Evolutionary conservation across 1,284 basidiomycete genomes (phyloP).

Genomic region (Rhodotorula sp.): DNA sequence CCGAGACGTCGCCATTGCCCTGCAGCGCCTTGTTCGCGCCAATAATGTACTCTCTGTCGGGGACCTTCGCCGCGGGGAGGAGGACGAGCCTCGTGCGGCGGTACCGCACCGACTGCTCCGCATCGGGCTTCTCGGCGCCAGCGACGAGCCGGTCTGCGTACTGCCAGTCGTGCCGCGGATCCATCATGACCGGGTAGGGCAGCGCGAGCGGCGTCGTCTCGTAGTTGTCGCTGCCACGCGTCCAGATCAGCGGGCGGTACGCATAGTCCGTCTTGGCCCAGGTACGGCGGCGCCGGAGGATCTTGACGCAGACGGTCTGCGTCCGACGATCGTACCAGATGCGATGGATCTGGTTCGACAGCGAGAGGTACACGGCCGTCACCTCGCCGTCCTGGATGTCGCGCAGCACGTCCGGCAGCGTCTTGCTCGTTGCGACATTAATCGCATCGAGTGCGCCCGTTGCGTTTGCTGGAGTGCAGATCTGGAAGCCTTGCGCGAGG

Average conservation of each 20-base stretch:
- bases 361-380: slow-evolving; percentile 78
- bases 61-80: slow-evolving; percentile 76
- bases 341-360: slow-evolving; percentile 92
- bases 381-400: slow-evolving; percentile 42
- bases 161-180: slow-evolving; percentile 50
- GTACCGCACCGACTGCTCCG: slow-evolving; percentile 56
- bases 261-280: slow-evolving; percentile 63
- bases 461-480: slow-evolving; percentile 59
- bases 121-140: slow-evolving; percentile 45
- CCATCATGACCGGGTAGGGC: slow-evolving; percentile 41
- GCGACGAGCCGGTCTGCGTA: slow-evolving; percentile 53
- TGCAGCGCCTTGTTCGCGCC: slow-evolving; percentile 66
- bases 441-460: slow-evolving; percentile 33
- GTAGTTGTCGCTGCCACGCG: slow-evolving; percentile 76
- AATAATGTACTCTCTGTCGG: slow-evolving; percentile 56
- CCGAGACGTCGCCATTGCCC: slow-evolving; percentile 26
- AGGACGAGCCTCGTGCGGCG: slow-evolving; percentile 96
- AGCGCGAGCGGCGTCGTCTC: slow-evolving; percentile 60
- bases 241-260: slow-evolving; percentile 92
- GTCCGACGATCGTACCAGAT: slow-evolving; percentile 76
- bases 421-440: slow-evolving; percentile 35
- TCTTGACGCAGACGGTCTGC: slow-evolving; percentile 81
- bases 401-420: slow-evolving; percentile 37
- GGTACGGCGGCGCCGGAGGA: slow-evolving; percentile 77
- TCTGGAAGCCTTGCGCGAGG: slow-evolving; percentile 94